Evolutionary conservation across 495 filamentous ascomycete genomes (phyloP).

Genomic region (Ascobolus immersus): DNA sequence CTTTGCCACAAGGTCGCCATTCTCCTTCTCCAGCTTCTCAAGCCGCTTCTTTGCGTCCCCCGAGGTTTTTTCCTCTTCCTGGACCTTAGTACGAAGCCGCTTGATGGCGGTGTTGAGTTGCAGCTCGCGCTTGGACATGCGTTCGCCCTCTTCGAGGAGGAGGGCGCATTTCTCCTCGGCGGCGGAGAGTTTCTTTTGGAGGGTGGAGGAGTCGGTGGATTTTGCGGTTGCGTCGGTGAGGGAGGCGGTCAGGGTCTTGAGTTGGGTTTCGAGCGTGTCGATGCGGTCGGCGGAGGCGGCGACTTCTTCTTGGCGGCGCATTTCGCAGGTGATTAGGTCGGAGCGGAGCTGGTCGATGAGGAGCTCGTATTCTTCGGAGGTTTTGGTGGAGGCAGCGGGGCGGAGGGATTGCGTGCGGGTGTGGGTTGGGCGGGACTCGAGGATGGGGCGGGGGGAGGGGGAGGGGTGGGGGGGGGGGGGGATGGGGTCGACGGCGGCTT

Average conservation of each 20-base stretch:
- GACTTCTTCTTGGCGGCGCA: slow-evolving; percentile 26
- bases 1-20: slow-evolving; percentile 29
- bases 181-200: slow-evolving; percentile 56
- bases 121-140: slow-evolving; percentile 60
- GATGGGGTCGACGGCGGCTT: not conserved
- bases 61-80: slow-evolving; percentile 37
- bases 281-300: slow-evolving; percentile 43
- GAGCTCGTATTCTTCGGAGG: slow-evolving; percentile 11
- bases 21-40: slow-evolving; percentile 41
- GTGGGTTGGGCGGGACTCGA: slow-evolving; percentile 1
- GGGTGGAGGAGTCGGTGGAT: slow-evolving; percentile 32
- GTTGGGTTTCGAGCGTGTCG: slow-evolving; percentile 71
- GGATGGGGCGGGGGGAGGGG: not conserved
- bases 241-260: slow-evolving; percentile 59
- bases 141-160: slow-evolving; percentile 79
- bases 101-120: slow-evolving; percentile 61
- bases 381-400: slow-evolving; percentile 12
- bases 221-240: slow-evolving; percentile 37
- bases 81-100: slow-evolving; percentile 39
- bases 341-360: slow-evolving; percentile 10
- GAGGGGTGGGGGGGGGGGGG: not conserved
- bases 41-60: slow-evolving; percentile 33
- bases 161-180: slow-evolving; percentile 76
- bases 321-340: slow-evolving; percentile 15
- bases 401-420: slow-evolving; percentile 3